Evolutionary conservation across 345 rosid species (phyloP), one percentile per base, ranked within the genome.

Genomic region (Aethionema arabicum): DNA sequence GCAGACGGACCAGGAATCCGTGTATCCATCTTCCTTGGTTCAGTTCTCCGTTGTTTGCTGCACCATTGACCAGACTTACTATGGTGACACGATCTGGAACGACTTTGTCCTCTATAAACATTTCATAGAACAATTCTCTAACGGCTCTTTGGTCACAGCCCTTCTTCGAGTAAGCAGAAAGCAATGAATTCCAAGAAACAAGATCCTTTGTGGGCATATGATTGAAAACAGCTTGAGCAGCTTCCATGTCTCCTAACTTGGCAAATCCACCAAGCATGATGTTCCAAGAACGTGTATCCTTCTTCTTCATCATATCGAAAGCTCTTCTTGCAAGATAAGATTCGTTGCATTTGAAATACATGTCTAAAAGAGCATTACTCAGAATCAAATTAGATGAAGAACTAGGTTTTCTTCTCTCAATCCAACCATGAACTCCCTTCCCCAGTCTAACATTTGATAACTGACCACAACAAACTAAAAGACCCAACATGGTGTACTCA

Each of bases 171-270:
- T 79, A 76, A 39, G 80, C 82, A 36, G 80, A 65, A 59, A 82
- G 72, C 56, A 84, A 50, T 55, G 82, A 72, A 52, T 78, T 82
- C 85, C 84, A 82, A 16, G 85, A 70, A 33, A 84, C 74, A 48
- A 78, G 46, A 65, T 76, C 76, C 69, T 54, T 78, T 29, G n/a
- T 45, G 9, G 79, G 87, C 79, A 78, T 80, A 43, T 56, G 66
- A 33, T 75, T 57, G 60, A 84, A 84, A 43, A 78, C 43, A 13
- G 36, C 66, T 9, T 21, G 49, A 54, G 85, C 85, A 56, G 69
- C 62, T 50, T 74, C 73, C 77, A 78, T 61, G 52, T 57, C 70
- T 8, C 75, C 85, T 9, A 64, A 53, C 76, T 66, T 77, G 43
- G 76, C 64, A 80, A 70, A 77, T 16, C 87, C 90, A 13, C 76